Evolutionary conservation across 768 basidiomycete genomes (phyloP).

Genomic region (Rhodotorula kratochvilovae): DNA sequence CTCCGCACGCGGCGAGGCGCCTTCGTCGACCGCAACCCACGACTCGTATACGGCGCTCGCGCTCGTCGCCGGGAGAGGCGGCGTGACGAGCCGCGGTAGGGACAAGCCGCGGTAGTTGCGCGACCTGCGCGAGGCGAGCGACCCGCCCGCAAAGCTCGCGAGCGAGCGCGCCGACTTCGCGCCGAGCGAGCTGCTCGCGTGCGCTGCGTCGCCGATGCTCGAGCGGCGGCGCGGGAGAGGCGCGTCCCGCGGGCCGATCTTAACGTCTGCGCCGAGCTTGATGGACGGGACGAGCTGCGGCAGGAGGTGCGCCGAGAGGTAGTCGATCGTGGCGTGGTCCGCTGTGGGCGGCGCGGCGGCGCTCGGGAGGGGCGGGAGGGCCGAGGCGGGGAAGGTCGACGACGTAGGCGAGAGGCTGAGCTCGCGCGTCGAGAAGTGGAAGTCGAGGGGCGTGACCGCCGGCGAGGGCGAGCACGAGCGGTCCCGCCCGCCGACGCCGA

Average conservation of each 20-base stretch:
- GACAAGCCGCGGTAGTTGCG: background rate
- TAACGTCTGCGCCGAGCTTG: slow-evolving; percentile 3
- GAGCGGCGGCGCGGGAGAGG: slow-evolving; percentile 14
- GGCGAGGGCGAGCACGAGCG: background rate
- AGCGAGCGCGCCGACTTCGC: background rate
- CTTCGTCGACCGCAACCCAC: slow-evolving; percentile 21
- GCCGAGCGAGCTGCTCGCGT: background rate
- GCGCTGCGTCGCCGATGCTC: background rate
- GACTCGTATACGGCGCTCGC: background rate
- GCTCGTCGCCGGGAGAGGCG: too few species aligned
- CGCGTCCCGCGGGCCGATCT: slow-evolving; percentile 1
- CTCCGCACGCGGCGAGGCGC: too few species aligned
- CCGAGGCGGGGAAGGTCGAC: background rate
- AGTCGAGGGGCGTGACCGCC: background rate
- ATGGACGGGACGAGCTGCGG: slow-evolving; percentile 29
- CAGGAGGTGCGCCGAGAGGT: slow-evolving; percentile 27
- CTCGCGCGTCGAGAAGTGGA: slow-evolving; percentile 6
- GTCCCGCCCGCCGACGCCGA: background rate
- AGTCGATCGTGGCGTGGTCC: slow-evolving; percentile 26
- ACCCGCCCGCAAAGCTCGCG: background rate
- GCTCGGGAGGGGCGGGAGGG: background rate
- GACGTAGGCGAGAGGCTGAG: slow-evolving; percentile 1
- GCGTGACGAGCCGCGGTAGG: background rate
- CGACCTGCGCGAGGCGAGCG: background rate
- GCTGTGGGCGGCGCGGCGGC: background rate